Conservation (phyloP, 495 filamentous ascomycete genomes). For the Tuber brumale region DNA sequence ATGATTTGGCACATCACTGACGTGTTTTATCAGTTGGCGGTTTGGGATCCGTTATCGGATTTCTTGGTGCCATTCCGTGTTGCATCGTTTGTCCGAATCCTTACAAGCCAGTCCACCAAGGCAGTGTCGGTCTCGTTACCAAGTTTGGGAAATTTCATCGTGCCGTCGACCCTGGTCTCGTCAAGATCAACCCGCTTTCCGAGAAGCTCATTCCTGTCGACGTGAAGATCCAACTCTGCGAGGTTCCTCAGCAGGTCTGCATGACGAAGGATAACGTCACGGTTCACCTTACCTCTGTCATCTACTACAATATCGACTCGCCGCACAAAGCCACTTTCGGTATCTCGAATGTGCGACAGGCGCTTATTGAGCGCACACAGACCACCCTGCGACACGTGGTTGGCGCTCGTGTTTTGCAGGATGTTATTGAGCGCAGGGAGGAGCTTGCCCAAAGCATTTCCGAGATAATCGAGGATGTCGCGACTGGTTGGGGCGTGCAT, state of each 20-base stretch:
- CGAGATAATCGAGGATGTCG: slow-evolving; percentile 97
- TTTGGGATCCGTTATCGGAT: slow-evolving; percentile 71
- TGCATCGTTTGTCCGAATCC: slow-evolving; percentile 77
- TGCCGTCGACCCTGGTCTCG: slow-evolving; percentile 92
- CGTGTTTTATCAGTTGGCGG: slow-evolving; percentile 50
- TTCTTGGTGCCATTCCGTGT: slow-evolving; percentile 81
- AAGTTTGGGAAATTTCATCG: slow-evolving; percentile 95
- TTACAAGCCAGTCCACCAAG: slow-evolving; percentile 88
- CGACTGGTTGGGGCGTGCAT: slow-evolving; percentile 85
- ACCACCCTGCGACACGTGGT: slow-evolving; percentile 97
- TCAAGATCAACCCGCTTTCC: slow-evolving; percentile 95
- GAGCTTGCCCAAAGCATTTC: slow-evolving; percentile 90
- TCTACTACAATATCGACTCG: slow-evolving; percentile 96
- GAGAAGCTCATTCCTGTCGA: slow-evolving; percentile 87
- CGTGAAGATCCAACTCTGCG: slow-evolving; percentile 94
- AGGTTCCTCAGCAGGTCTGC: slow-evolving; percentile 93
- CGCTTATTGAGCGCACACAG: slow-evolving; percentile 94
- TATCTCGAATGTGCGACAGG: slow-evolving; percentile 87
- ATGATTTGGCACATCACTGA: neutral
- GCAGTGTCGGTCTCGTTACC: slow-evolving; percentile 89
- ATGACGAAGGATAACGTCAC: slow-evolving; percentile 99
- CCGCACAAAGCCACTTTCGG: slow-evolving; percentile 98
- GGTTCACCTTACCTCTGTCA: slow-evolving; percentile 86
- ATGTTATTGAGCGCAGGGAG: slow-evolving; percentile 97
- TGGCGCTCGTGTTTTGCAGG: slow-evolving; percentile 90